Evolutionary conservation across 768 basidiomycete species (phyloP).

Genomic region (Naganishia kalamii): DNA sequence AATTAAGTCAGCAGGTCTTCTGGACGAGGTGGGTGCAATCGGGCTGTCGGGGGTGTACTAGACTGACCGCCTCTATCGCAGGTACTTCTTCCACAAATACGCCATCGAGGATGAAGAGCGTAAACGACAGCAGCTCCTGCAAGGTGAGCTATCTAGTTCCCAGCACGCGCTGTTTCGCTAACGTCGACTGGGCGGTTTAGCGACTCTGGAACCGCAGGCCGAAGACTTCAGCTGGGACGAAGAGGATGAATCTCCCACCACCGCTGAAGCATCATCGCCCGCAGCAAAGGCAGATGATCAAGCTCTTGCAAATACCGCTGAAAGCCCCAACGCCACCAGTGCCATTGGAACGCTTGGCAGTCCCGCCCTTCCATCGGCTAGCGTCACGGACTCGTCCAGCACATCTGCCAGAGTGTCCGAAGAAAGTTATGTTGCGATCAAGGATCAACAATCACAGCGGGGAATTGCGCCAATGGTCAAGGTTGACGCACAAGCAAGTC

Average conservation of each 20-base stretch:
- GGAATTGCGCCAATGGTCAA: not conserved
- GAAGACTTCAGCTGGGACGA: conserved; percentile 47
- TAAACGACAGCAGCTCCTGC: conserved; percentile 38
- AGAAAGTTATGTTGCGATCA: conserved; percentile 7
- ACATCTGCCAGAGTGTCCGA: conserved; percentile 8
- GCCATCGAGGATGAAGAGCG: conserved; percentile 43
- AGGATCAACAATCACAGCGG: not conserved
- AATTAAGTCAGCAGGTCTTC: conserved; percentile 40
- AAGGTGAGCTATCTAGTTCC: conserved; percentile 28
- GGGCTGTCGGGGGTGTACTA: too few relatives aligned
- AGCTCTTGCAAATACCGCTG: not conserved
- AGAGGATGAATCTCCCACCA: not conserved
- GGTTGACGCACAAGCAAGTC: not conserved
- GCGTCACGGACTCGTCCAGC: not conserved
- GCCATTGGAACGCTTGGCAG: not conserved
- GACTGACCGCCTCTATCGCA: not conserved
- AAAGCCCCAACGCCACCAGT: not conserved
- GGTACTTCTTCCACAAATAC: conserved; percentile 43
- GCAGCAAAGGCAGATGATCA: not conserved
- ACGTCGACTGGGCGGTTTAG: not conserved
- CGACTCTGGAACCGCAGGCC: conserved; percentile 11
- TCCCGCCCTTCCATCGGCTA: not conserved
- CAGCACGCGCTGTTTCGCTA: not conserved
- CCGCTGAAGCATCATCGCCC: not conserved
- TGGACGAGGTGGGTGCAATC: conserved; percentile 32